Percentiles rank a stretch among this genome's conserved stretches.
Conservation (phyloP, 31 red algal species). For the Endocladia muricata region DNA sequence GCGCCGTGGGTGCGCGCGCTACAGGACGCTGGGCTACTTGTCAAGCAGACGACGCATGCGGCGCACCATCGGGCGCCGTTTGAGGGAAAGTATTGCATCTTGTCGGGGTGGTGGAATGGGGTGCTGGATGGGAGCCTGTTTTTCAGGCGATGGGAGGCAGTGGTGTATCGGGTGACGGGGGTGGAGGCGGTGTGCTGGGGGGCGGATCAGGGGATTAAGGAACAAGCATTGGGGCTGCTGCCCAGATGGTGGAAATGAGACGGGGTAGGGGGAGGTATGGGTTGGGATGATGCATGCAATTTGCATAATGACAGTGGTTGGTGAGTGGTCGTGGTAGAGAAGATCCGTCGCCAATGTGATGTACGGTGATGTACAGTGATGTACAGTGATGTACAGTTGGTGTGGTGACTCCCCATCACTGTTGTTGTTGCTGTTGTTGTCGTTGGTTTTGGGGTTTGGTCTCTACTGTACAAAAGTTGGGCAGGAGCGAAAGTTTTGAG, state of each 20-base stretch:
- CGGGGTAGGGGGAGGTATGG: neutral
- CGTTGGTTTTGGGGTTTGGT: too few relatives aligned
- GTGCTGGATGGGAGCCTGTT: constrained; percentile 49
- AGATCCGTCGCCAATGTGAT: too few relatives aligned
- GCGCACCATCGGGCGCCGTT: constrained; percentile 69
- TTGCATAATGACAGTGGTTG: too few relatives aligned
- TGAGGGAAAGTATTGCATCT: constrained; percentile 84
- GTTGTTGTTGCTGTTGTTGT: too few relatives aligned
- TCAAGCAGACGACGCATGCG: constrained; percentile 51
- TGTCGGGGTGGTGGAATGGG: constrained; percentile 77
- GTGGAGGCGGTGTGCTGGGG: constrained; percentile 73
- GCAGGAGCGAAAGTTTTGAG: too few relatives aligned
- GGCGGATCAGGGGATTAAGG: constrained; percentile 35
- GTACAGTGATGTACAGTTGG: too few relatives aligned
- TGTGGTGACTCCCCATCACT: too few relatives aligned
- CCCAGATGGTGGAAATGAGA: constrained; percentile 2
- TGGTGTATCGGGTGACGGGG: constrained; percentile 49
- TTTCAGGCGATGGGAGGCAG: constrained; percentile 62
- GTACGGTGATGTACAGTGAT: too few relatives aligned
- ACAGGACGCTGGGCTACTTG: constrained; percentile 34
- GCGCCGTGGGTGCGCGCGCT: constrained; percentile 31
- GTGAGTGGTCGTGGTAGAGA: too few relatives aligned
- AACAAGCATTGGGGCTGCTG: constrained; percentile 5
- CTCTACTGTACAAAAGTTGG: too few relatives aligned
- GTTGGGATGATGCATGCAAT: too few relatives aligned